Conservation (phyloP, 352 stramenopile genomes). For the Phytophthora pseudosyringae region DNA sequence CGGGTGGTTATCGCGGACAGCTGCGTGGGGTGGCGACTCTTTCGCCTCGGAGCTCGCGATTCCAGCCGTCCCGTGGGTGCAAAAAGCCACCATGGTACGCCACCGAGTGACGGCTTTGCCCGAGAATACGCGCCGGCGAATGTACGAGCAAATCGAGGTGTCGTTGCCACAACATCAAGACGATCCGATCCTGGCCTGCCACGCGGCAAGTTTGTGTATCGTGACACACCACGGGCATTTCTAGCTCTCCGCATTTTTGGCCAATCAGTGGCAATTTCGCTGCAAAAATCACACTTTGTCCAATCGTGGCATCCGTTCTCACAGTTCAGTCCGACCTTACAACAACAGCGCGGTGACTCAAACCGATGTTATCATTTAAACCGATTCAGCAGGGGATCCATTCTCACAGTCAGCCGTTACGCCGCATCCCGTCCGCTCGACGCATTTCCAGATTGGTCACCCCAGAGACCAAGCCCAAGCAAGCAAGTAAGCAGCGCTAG, state of each 20-base stretch:
- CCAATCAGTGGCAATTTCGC: constrained; percentile 5
- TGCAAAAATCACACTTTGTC: constrained; percentile 3
- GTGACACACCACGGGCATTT: constrained; percentile 10
- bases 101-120: neutral
- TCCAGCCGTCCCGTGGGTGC: neutral
- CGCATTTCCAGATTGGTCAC: constrained; percentile 45
- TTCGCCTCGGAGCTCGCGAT: neutral
- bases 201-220: constrained; percentile 38
- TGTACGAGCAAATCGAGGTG: constrained; percentile 4
- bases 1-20: neutral
- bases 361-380: neutral
- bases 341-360: neutral
- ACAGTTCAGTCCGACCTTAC: constrained; percentile 24
- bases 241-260: constrained; percentile 7
- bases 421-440: constrained; percentile 20
- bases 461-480: constrained; percentile 3
- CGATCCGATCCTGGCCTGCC: constrained; percentile 20
- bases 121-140: neutral
- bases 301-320: constrained; percentile 14
- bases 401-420: constrained; percentile 23
- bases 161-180: constrained; percentile 18
- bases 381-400: constrained; percentile 11
- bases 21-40: neutral
- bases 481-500: neutral
- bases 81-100: constrained; percentile 9